phyloP scores from a whole-genome alignment of 2,329 filamentous ascomycete species.

The Pseudogymnoascus sp. region DNA sequence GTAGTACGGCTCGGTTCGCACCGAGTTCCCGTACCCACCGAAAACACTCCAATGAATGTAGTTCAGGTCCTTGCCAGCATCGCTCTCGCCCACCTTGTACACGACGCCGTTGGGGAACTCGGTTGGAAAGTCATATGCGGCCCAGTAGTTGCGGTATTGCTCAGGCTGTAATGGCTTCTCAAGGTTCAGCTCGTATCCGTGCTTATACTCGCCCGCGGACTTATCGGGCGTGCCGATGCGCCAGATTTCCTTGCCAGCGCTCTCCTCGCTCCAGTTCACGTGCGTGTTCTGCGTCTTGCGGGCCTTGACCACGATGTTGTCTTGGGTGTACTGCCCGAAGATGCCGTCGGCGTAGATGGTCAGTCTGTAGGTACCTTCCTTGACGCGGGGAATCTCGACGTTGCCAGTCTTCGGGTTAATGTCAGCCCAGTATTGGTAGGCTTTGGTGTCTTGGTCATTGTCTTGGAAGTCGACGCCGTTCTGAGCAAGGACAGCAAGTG shows the following conservation, averaged over 20 bases:
- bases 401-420: constrained; percentile 36
- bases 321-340: constrained; percentile 50
- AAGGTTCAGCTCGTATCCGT: constrained; percentile 42
- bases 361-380: constrained; percentile 49
- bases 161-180: constrained; percentile 42
- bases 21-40: constrained; percentile 43
- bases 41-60: constrained; percentile 60
- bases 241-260: constrained; percentile 50
- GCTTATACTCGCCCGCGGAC: constrained; percentile 49
- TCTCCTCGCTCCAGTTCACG: constrained; percentile 44
- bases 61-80: constrained; percentile 44
- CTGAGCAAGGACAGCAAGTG: constrained; percentile 47
- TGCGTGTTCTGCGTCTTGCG: constrained; percentile 32
- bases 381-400: constrained; percentile 45
- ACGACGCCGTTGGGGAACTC: constrained; percentile 52
- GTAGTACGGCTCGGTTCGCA: constrained; percentile 35
- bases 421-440: constrained; percentile 55
- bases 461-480: constrained; percentile 48
- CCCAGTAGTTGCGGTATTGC: constrained; percentile 56
- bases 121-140: constrained; percentile 46
- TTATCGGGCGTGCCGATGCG: constrained; percentile 55
- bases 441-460: constrained; percentile 44
- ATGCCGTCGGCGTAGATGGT: constrained; percentile 54
- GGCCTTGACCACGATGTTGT: constrained; percentile 36
- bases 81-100: constrained; percentile 46